Conservation (phyloP, 306 rosid species). For the Lupinus albus region DNA sequence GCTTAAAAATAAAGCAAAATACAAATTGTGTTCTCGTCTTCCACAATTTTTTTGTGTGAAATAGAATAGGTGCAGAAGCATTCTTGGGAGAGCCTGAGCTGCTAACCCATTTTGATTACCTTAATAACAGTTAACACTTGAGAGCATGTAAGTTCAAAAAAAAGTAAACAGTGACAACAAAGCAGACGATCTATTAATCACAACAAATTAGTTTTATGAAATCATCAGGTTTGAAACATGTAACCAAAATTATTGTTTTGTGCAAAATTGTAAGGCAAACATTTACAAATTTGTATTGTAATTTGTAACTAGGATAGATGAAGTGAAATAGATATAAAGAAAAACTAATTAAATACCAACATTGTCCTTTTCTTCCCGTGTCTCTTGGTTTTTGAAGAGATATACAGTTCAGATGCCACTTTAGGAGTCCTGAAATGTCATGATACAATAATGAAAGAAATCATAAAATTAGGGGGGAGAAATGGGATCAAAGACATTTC, state of each 20-base stretch:
- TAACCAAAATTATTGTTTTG: conserved; percentile 19
- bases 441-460: conserved; percentile 30
- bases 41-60: conserved; percentile 54
- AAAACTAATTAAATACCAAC: conserved; percentile 76
- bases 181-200: conserved; percentile 4
- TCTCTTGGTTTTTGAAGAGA: conserved; percentile 59
- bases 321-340: conserved; percentile 45
- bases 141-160: conserved; percentile 25
- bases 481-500: conserved; percentile 21
- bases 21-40: conserved; percentile 64
- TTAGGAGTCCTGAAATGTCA: conserved; percentile 60
- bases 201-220: conserved; percentile 6
- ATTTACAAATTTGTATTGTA: conserved; percentile 6
- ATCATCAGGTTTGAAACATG: conserved; percentile 30
- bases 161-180: not conserved
- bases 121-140: conserved; percentile 39
- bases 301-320: conserved; percentile 24
- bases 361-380: conserved; percentile 67
- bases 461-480: conserved; percentile 20
- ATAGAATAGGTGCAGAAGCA: conserved; percentile 47
- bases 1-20: conserved; percentile 36
- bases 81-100: conserved; percentile 55
- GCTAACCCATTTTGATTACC: conserved; percentile 56
- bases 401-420: conserved; percentile 48
- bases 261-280: conserved; percentile 34